Base-by-base conservation (phyloP, 2,329 filamentous ascomycete species). In the Davidsoniella eucalypti region DNA sequence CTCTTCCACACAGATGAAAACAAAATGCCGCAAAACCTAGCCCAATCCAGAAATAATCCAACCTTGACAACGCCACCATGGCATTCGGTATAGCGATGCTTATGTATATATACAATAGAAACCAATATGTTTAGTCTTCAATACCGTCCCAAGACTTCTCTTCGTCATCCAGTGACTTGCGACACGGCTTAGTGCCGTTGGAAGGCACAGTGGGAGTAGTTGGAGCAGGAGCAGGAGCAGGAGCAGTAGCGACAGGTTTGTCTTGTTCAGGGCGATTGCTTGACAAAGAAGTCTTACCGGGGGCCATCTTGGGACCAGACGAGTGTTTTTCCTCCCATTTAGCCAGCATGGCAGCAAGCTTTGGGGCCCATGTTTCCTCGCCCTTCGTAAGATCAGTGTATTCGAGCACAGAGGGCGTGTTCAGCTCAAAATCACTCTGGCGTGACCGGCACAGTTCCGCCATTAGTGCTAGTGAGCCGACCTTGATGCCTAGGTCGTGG, bases 391-490 rank as follows among this genome's bases (percentile, higher is more conserved):
- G 66, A 55, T 94, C 86, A 9, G 76, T 69, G 61, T 84, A 94
- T 57, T 92, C 83, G 17, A 95, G 64, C 49, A 87, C 82, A 60
- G 85, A 88, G 4, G 69, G 65, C 33, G 75, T 71, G 1, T 76
- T 79, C 0, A 94, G 67, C 51, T 75, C 73, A 59, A 93, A 96
- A 54, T 87, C 77, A 16, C 79, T 84, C 65, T 98, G 92, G 48
- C 84, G 77, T 3, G 78, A 83, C 50, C 92, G 81, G 51, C 83
- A 75, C 17, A 98, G 75, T 57, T 84, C 80, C 18, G 84, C 78
- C 90, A 98, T 96, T 56, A 92, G 72, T 33, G 76, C 92, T 21
- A 85, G 79, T 10, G 87, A 94, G 48, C 76, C 79, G 12, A 95
- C 72, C 57, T 86, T 87, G 56, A 80, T 71, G 18, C 90, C 92